Conservation (phyloP, 495 filamentous ascomycete genomes). For the Darksidea phi region DNA sequence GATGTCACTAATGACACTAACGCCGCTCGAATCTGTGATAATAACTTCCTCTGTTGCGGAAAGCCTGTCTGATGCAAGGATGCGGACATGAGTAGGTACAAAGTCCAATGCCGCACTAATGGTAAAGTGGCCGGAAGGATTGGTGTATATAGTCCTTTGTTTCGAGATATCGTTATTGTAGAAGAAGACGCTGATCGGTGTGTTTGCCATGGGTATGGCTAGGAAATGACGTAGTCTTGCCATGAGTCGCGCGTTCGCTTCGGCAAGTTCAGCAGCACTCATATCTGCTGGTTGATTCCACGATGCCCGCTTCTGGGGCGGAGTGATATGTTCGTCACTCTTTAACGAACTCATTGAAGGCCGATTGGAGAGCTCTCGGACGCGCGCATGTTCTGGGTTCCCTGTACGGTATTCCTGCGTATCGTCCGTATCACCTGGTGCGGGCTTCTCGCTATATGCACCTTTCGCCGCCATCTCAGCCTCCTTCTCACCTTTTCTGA, state of each 20-base stretch:
- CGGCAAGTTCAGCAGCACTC: conserved; percentile 68
- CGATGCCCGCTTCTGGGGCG: conserved; percentile 47
- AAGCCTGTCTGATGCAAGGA: conserved; percentile 81
- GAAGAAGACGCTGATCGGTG: conserved; percentile 86
- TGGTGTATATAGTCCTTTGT: conserved; percentile 74
- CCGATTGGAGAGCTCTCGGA: conserved; percentile 14
- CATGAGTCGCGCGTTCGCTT: conserved; percentile 84
- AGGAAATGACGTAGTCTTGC: conserved; percentile 84
- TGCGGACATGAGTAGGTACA: conserved; percentile 80
- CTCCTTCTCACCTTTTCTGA: conserved; percentile 66
- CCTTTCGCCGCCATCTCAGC: conserved; percentile 68
- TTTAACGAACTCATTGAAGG: conserved; percentile 22
- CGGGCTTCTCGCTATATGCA: conserved; percentile 54
- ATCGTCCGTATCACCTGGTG: conserved; percentile 39
- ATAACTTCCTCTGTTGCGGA: conserved; percentile 73
- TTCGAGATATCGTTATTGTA: conserved; percentile 77
- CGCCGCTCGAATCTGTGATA: conserved; percentile 73
- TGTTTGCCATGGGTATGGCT: conserved; percentile 68
- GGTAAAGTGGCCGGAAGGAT: conserved; percentile 83
- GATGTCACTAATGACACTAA: conserved; percentile 95
- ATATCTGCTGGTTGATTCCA: conserved; percentile 57
- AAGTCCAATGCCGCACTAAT: conserved; percentile 79
- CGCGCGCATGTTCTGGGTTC: conserved; percentile 22
- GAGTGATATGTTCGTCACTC: conserved; percentile 42
- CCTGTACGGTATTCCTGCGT: conserved; percentile 14